These are phyloP conservation scores for Scleromitrula shiraiana DNA, from an alignment of 2,329 filamentous ascomycete species.

Conservation along the genomic window DNA sequence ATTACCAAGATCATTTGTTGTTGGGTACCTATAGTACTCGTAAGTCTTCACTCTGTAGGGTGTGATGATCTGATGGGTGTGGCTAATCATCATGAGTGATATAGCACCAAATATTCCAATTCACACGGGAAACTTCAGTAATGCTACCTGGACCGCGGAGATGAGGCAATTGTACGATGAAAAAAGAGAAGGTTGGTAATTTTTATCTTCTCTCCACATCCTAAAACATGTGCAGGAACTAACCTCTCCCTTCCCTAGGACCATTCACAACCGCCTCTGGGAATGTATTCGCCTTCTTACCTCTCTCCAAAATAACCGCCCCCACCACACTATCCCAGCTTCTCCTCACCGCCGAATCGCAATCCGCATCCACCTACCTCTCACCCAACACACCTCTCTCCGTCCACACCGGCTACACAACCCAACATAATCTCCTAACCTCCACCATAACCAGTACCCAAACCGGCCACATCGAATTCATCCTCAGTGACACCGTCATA, in stretches of 20 bases:
- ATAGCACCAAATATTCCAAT: background rate
- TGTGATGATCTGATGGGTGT: background rate
- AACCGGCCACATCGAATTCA: conserved; percentile 2
- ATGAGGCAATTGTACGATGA: conserved; percentile 3
- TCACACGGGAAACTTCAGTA: conserved; percentile 4
- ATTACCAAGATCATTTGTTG: conserved; percentile 37
- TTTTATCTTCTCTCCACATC: background rate
- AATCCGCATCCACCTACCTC: conserved; percentile 3
- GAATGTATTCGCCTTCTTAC: conserved; percentile 1
- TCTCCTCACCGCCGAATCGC: background rate
- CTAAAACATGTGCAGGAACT: background rate
- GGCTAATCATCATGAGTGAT: too few relatives aligned
- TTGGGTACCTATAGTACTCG: background rate
- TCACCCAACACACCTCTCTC: background rate
- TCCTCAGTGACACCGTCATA: background rate
- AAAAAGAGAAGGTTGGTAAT: background rate
- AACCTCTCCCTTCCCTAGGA: background rate
- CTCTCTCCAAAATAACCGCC: background rate
- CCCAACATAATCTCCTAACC: background rate
- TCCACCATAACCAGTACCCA: background rate
- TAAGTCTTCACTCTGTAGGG: background rate
- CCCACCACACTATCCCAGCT: background rate
- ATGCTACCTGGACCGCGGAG: conserved; percentile 6
- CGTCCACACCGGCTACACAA: background rate
- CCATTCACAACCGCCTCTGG: conserved; percentile 5